phyloP scores from a whole-genome alignment of 495 filamentous ascomycete species.

The Jackrogersella multiformis region DNA sequence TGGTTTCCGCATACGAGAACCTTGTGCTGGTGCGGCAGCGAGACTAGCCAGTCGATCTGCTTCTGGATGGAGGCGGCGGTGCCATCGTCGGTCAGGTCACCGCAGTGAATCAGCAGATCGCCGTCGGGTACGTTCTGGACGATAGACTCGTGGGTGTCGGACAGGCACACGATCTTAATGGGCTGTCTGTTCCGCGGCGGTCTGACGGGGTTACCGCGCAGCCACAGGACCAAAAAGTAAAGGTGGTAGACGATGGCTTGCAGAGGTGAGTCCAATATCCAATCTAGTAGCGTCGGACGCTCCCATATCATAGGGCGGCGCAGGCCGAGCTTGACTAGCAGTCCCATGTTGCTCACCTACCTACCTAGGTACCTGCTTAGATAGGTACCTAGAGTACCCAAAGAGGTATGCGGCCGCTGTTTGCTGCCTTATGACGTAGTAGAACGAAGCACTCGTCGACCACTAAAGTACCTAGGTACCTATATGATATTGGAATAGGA shows the following conservation, averaged over 20 bases:
- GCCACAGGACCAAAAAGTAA: constrained; percentile 68
- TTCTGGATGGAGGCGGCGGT: constrained; percentile 75
- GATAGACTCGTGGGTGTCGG: constrained; percentile 80
- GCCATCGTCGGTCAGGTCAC: constrained; percentile 81
- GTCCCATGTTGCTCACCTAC: constrained; percentile 41
- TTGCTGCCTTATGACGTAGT: constrained; percentile 29
- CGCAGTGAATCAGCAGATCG: constrained; percentile 89
- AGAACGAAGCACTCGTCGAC: background rate
- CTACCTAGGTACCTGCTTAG: no score
- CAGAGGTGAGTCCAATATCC: constrained; percentile 61
- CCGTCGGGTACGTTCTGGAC: constrained; percentile 72
- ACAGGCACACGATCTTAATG: constrained; percentile 86
- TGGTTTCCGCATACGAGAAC: constrained; percentile 91
- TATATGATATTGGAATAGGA: background rate
- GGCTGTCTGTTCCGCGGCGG: constrained; percentile 60
- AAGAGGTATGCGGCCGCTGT: no score
- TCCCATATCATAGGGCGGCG: constrained; percentile 57
- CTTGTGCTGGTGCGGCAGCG: constrained; percentile 78
- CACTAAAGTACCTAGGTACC: background rate
- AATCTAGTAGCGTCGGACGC: constrained; percentile 59
- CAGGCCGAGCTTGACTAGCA: constrained; percentile 49
- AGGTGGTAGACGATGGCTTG: constrained; percentile 58
- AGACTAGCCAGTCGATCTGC: constrained; percentile 80
- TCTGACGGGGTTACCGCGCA: constrained; percentile 68
- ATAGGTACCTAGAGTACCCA: no score